Base-by-base conservation (phyloP, 2,329 filamentous ascomycete species). In the Penicillium sp. region DNA sequence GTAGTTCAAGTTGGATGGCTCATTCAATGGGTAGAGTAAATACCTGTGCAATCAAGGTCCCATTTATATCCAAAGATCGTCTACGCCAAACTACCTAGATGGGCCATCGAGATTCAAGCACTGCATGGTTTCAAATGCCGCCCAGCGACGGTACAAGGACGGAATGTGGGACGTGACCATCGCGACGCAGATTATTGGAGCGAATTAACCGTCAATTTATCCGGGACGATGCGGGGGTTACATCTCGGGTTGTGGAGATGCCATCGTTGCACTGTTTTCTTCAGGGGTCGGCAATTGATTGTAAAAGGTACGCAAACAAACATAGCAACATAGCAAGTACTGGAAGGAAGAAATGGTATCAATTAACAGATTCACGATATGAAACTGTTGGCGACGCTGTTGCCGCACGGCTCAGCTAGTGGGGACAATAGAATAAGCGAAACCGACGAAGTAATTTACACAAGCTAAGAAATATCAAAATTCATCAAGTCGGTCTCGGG, bases 401-500 rank as follows among this genome's bases (percentile, higher is more conserved):
- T 42, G 28, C 18, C 18, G 14, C 18, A 27, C 22, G 20, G 35
- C 7, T 16, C 39, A 20, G 22, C 14, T 23, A 32, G 3, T 35
- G 26, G 24, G n/a, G 36, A 41, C 9, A 22, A 34, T 16, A 34
- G 22, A 20, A 41, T 13, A 49, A 47, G 28, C 27, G 10, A 38
- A 40, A 14, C 28, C 40, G 42, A 37, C 28, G 27, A 38, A 52
- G 51, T 57, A 57, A 59, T 58, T 50, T 60, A 60, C 56, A 60
- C 32, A 47, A 42, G 43, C 27, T 35, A 54, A 50, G 26, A 46
- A 53, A 44, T 38, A 44, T 46, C 22, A 31, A 14, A 48, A 45
- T 42, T 45, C 36, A 44, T 57, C 55, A 50, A 47, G 27, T 51
- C 46, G 50, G 40, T 49, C 36, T 43, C 37, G 44, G 9, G n/a